Evolutionary conservation across 257 asterid species (phyloP).

Genomic region (Jasminum sambac): DNA sequence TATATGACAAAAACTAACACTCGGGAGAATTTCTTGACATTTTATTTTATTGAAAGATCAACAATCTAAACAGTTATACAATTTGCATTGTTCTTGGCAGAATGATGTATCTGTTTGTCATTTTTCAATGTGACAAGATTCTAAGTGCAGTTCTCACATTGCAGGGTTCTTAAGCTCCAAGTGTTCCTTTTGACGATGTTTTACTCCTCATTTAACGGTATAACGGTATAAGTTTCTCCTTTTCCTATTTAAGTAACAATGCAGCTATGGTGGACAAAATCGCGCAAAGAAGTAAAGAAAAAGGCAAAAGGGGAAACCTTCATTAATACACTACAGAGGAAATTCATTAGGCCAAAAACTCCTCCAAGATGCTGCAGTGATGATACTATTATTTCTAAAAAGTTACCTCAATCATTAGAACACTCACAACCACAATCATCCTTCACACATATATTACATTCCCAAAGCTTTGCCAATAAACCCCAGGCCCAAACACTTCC

Average conservation of each 20-base stretch:
- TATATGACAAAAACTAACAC: not conserved
- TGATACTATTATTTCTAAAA: conserved; percentile 31
- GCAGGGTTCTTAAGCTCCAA: too few species aligned
- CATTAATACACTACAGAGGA: conserved; percentile 36
- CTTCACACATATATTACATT: conserved; percentile 32
- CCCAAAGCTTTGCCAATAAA: conserved; percentile 39
- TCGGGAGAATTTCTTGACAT: not conserved
- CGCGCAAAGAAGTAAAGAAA: conserved; percentile 44
- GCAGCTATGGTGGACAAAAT: conserved; percentile 57
- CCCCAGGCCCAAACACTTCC: conserved; percentile 57
- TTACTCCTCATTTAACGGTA: too few species aligned
- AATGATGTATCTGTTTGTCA: not conserved
- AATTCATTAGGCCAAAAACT: conserved; percentile 38
- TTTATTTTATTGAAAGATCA: too few species aligned
- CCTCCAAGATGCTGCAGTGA: conserved; percentile 33
- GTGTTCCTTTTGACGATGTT: too few species aligned
- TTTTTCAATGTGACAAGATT: too few species aligned
- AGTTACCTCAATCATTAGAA: conserved; percentile 35
- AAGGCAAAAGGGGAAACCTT: conserved; percentile 36
- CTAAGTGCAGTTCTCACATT: too few species aligned
- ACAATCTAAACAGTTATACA: not conserved
- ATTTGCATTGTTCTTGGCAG: too few species aligned
- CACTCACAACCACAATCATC: conserved; percentile 39
- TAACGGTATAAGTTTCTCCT: conserved; percentile 24
- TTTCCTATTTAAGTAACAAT: conserved; percentile 26